phyloP scores from a whole-genome alignment of 768 basidiomycete genomes.

The Paxillus ammoniavirescens region DNA sequence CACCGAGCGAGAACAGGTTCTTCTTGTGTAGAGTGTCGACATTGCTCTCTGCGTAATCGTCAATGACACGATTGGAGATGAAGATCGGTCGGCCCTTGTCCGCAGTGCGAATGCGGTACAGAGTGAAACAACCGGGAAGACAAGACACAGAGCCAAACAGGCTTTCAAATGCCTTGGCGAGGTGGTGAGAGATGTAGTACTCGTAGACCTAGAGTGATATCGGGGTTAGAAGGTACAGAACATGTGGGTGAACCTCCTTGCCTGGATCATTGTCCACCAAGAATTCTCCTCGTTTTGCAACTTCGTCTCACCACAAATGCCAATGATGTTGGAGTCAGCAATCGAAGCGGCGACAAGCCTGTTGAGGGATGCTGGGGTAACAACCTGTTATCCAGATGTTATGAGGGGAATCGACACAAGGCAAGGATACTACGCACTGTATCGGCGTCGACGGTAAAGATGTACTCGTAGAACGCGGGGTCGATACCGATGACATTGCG shows the following conservation, averaged over 20 bases:
- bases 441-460: constrained; percentile 72
- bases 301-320: constrained; percentile 69
- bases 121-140: constrained; percentile 72
- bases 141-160: constrained; percentile 70
- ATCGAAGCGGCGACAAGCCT: constrained; percentile 61
- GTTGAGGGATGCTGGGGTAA: constrained; percentile 65
- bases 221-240: constrained; percentile 3
- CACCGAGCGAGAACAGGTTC: constrained; percentile 66
- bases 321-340: constrained; percentile 62
- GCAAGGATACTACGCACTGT: constrained; percentile 39
- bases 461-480: constrained; percentile 73
- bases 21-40: constrained; percentile 74
- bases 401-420: constrained; percentile 2
- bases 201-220: constrained; percentile 51
- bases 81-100: constrained; percentile 72
- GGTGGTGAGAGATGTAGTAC: constrained; percentile 66
- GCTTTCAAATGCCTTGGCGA: constrained; percentile 68
- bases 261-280: constrained; percentile 81
- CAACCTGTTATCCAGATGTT: constrained; percentile 40
- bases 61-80: constrained; percentile 69
- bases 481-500: constrained; percentile 73
- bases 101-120: constrained; percentile 68
- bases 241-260: constrained; percentile 15
- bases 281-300: constrained; percentile 66
- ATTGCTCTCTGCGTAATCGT: constrained; percentile 64